phyloP scores from a whole-genome alignment of 768 basidiomycete species.

The Trametes cingulata region DNA sequence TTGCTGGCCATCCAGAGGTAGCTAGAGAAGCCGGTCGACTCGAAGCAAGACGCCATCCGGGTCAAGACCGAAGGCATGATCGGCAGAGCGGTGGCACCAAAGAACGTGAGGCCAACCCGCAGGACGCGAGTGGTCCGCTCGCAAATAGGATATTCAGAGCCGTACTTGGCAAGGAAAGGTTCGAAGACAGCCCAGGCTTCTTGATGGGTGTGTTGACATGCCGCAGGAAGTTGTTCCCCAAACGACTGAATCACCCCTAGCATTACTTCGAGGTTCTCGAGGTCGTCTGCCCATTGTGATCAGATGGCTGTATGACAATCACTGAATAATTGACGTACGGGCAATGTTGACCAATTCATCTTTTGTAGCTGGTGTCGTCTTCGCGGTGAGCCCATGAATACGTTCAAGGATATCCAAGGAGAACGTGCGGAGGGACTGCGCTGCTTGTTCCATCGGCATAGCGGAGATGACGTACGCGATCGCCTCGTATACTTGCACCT shows the following conservation, averaged over 20 bases:
- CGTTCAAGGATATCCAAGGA: constrained; percentile 79
- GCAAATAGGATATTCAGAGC: constrained; percentile 69
- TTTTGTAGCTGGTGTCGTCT: constrained; percentile 58
- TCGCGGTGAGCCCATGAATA: constrained; percentile 64
- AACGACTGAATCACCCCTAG: constrained; percentile 79
- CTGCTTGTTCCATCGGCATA: constrained; percentile 89
- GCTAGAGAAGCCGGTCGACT: constrained; percentile 75
- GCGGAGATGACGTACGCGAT: constrained; percentile 93
- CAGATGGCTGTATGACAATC: background rate
- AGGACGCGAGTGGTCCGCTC: constrained; percentile 86
- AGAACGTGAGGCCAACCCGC: constrained; percentile 81
- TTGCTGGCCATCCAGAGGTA: constrained; percentile 96
- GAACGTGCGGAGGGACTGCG: constrained; percentile 84
- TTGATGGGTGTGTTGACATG: constrained; percentile 75
- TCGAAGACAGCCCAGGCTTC: constrained; percentile 89
- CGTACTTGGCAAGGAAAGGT: constrained; percentile 74
- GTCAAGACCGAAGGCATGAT: constrained; percentile 71
- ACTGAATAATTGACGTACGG: constrained; percentile 47
- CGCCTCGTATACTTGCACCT: constrained; percentile 91
- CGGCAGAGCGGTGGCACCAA: constrained; percentile 62
- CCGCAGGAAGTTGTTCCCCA: constrained; percentile 76
- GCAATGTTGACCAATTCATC: constrained; percentile 68
- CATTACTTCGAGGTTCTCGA: constrained; percentile 95
- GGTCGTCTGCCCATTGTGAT: constrained; percentile 54
- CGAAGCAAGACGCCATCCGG: constrained; percentile 79